These are phyloP conservation scores for Ophiocordyceps robertsii DNA, from an alignment of 2,329 filamentous ascomycete genomes.

Conservation along the genomic window DNA sequence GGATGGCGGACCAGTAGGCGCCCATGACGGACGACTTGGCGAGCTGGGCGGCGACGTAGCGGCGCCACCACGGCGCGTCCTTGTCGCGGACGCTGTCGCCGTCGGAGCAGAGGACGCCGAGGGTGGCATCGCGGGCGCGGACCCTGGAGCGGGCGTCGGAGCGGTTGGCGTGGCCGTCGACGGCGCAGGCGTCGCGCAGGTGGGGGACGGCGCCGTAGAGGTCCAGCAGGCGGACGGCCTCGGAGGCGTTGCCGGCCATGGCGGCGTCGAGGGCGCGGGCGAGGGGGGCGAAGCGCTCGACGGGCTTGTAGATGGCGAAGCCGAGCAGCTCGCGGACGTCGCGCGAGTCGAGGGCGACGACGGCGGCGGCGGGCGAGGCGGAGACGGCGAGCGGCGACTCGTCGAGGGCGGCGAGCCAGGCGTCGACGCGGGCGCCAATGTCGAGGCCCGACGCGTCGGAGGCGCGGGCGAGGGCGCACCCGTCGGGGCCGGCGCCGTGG, in stretches of 20 bases:
- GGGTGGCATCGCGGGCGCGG: not conserved
- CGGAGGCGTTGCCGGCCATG: conserved; percentile 8
- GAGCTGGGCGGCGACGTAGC: conserved; percentile 14
- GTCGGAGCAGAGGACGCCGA: conserved; percentile 21
- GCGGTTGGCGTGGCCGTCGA: conserved; percentile 3
- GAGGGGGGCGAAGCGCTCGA: conserved; percentile 5
- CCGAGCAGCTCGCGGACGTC: conserved; percentile 17
- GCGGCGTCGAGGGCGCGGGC: conserved; percentile 6
- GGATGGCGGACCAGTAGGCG: conserved; percentile 19
- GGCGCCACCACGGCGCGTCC: conserved; percentile 11
- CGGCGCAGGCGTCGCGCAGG: conserved; percentile 10
- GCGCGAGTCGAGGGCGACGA: conserved; percentile 15
- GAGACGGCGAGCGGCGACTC: conserved; percentile 10
- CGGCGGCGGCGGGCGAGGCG: conserved; percentile 7
- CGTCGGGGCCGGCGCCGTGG: conserved; percentile 12
- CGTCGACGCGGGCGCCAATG: conserved; percentile 18
- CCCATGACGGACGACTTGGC: conserved; percentile 17
- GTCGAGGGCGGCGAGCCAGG: conserved; percentile 15
- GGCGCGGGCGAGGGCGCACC: conserved; percentile 14
- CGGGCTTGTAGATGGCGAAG: conserved; percentile 16
- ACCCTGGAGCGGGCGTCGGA: conserved; percentile 12
- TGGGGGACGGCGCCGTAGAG: conserved; percentile 3
- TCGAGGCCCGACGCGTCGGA: conserved; percentile 13
- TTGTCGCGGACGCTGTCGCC: conserved; percentile 12
- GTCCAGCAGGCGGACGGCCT: not conserved